Evolutionary conservation across 306 rosid species (phyloP).

Genomic region (Prosopis cineraria): DNA sequence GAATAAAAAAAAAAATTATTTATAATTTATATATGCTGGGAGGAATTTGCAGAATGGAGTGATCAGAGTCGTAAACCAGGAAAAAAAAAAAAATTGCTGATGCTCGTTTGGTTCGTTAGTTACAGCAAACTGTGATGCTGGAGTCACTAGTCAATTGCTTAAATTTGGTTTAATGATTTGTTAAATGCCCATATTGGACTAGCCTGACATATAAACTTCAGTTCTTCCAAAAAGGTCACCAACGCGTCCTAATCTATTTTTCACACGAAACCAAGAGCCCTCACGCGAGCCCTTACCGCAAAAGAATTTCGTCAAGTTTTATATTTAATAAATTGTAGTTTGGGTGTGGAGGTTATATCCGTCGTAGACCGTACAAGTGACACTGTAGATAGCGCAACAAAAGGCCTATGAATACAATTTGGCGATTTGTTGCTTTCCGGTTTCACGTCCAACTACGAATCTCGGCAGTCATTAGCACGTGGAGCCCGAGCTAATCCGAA

Average conservation of each 20-base stretch:
- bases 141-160: slow-evolving; percentile 24
- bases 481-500: not conserved
- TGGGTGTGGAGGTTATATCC: slow-evolving; percentile 67
- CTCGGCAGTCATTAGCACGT: not conserved
- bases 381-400: not conserved
- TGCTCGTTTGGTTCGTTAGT: slow-evolving; percentile 33
- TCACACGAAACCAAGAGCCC: slow-evolving; percentile 43
- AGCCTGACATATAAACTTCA: not conserved
- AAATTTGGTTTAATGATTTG: slow-evolving; percentile 4
- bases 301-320: not conserved
- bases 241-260: slow-evolving; percentile 35
- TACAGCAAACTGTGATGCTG: slow-evolving; percentile 30
- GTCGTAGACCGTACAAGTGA: not conserved
- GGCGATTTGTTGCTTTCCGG: not conserved
- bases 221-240: slow-evolving; percentile 32
- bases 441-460: not conserved
- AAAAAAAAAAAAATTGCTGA: no score
- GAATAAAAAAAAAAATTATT: not conserved
- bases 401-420: not conserved
- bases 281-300: slow-evolving; percentile 33
- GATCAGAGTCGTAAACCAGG: slow-evolving; percentile 27
- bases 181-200: slow-evolving; percentile 24
- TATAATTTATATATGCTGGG: not conserved
- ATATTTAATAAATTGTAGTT: slow-evolving; percentile 9
- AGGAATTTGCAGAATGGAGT: slow-evolving; percentile 16